Percentiles rank a stretch among this genome's conserved stretches.
phyloP scores from a whole-genome alignment of 2,329 filamentous ascomycete species.

The Neopestalotiopsis sp. region DNA sequence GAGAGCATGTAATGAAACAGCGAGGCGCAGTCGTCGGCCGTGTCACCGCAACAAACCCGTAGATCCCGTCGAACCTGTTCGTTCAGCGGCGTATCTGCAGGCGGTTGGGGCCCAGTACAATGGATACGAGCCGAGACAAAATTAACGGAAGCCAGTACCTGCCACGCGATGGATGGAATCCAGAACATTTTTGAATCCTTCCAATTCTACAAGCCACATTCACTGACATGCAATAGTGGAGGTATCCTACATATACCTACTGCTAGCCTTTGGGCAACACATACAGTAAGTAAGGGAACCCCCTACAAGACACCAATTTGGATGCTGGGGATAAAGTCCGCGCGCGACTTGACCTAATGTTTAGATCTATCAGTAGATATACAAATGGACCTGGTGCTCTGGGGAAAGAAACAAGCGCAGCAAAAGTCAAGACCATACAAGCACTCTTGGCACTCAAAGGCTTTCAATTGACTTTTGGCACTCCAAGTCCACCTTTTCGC shows the following conservation, averaged over 20 bases:
- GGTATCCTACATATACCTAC: too few relatives aligned
- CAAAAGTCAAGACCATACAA: too few relatives aligned
- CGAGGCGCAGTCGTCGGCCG: constrained; percentile 1
- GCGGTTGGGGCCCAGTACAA: background rate
- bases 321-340: too few relatives aligned
- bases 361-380: background rate
- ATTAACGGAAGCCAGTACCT: background rate
- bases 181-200: background rate
- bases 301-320: too few relatives aligned
- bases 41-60: background rate
- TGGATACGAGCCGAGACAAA: background rate
- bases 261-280: too few relatives aligned
- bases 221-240: too few relatives aligned
- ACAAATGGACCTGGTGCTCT: background rate
- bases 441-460: background rate
- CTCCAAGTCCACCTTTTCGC: background rate
- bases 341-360: background rate
- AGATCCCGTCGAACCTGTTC: background rate
- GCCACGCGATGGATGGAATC: background rate
- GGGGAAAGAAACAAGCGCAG: background rate
- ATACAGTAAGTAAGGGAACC: too few relatives aligned
- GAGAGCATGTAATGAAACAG: background rate
- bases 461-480: background rate
- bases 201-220: background rate
- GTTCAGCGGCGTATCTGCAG: background rate